Evolutionary conservation across 306 rosid genomes (phyloP).

Genomic region (Vachellia collinsii): DNA sequence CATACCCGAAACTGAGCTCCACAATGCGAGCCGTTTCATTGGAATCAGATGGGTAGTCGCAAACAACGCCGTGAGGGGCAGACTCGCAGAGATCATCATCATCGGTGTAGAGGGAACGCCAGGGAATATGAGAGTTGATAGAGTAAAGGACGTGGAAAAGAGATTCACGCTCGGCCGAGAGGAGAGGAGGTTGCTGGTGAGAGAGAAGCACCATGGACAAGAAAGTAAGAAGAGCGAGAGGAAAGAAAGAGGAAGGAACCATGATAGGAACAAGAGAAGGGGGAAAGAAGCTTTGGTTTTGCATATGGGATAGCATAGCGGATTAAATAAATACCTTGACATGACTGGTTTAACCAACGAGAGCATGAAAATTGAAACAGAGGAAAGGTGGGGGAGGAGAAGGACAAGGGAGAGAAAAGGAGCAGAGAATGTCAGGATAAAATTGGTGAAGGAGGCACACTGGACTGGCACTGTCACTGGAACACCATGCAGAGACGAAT

Average conservation of each 20-base stretch:
- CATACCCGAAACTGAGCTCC: slow-evolving; percentile 72
- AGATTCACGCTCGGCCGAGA: slow-evolving; percentile 54
- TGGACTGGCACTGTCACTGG: background rate
- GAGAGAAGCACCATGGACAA: slow-evolving; percentile 35
- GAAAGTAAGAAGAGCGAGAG: background rate
- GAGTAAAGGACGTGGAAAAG: slow-evolving; percentile 59
- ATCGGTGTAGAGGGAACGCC: slow-evolving; percentile 63
- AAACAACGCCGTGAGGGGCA: slow-evolving; percentile 71
- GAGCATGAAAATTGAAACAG: background rate
- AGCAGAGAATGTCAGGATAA: slow-evolving; percentile 18
- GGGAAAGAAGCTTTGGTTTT: background rate
- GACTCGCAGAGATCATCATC: slow-evolving; percentile 65
- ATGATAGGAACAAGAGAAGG: slow-evolving; percentile 39
- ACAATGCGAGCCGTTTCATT: slow-evolving; percentile 48
- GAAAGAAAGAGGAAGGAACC: slow-evolving; percentile 36
- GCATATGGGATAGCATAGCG: background rate
- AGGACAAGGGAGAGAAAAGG: background rate
- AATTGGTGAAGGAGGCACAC: background rate
- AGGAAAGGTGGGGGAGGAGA: background rate
- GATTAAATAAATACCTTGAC: background rate
- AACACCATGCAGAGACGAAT: background rate
- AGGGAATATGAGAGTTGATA: slow-evolving; percentile 62
- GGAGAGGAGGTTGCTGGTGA: slow-evolving; percentile 48
- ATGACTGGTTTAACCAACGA: background rate
- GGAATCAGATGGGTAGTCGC: slow-evolving; percentile 47